phyloP scores from a whole-genome alignment of 78 protist genomes.

The Chrysochromulina parva region DNA sequence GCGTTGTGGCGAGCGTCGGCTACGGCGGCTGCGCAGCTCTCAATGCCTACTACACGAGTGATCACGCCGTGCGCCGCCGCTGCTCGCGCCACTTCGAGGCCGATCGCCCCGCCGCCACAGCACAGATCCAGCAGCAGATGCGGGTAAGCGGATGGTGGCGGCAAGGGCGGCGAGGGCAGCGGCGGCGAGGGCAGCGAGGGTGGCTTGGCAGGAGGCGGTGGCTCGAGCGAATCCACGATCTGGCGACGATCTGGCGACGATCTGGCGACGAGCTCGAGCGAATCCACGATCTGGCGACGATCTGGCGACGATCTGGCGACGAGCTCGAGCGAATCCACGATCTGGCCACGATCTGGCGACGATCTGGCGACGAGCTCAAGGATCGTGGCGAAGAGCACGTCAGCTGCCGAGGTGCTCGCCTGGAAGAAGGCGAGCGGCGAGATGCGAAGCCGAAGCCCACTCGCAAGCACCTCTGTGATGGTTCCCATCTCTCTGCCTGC shows the following conservation, averaged over 20 bases:
- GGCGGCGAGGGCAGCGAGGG: too few relatives aligned
- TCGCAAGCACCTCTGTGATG: not conserved
- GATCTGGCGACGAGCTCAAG: not conserved
- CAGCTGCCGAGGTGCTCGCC: not conserved
- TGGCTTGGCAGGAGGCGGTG: too few relatives aligned
- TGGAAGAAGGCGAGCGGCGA: not conserved
- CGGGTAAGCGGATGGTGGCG: not conserved
- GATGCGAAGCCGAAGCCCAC: not conserved
- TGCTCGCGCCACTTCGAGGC: not conserved
- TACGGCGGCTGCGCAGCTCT: not conserved
- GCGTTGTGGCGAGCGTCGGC: not conserved
- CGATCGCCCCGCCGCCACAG: slow-evolving; percentile 19
- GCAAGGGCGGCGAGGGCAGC: too few relatives aligned
- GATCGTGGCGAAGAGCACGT: not conserved
- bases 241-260: too few relatives aligned
- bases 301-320: too few relatives aligned
- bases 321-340: too few relatives aligned
- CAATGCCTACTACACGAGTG: not conserved
- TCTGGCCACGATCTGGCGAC: too few relatives aligned
- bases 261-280: too few relatives aligned
- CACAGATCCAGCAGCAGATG: not conserved
- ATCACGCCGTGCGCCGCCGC: not conserved
- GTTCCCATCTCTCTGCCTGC: too few relatives aligned
- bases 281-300: too few relatives aligned
- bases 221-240: too few relatives aligned